Conservation (phyloP, 345 rosid species). For the Microthlaspi erraticum region DNA sequence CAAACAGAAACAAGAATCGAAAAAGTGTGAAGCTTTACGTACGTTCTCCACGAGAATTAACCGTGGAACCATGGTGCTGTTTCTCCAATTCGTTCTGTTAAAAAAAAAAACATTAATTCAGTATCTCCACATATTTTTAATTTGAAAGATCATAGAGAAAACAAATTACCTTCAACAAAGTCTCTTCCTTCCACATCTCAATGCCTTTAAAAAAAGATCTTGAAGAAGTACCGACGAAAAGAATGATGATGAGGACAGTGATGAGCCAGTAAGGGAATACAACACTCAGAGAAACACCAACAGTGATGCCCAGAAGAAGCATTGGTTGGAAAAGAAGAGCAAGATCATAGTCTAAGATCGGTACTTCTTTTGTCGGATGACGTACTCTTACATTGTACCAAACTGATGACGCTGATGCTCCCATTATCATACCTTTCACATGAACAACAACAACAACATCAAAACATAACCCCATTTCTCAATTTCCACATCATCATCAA, state of each 20-base stretch:
- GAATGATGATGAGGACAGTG: constrained; percentile 86
- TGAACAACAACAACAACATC: background rate
- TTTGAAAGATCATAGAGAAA: too few species aligned
- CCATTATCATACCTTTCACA: constrained; percentile 95
- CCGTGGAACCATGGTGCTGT: constrained; percentile 50
- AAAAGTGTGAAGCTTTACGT: constrained; percentile 37
- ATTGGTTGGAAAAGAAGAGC: constrained; percentile 94
- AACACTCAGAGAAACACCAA: constrained; percentile 90
- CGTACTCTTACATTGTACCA: constrained; percentile 89
- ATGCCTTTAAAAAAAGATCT: constrained; percentile 80
- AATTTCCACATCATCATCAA: background rate
- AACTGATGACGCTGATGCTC: constrained; percentile 89
- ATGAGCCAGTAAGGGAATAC: constrained; percentile 97
- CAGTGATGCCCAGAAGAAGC: constrained; percentile 91
- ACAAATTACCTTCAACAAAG: constrained; percentile 67
- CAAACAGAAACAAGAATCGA: background rate
- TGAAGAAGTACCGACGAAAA: constrained; percentile 83
- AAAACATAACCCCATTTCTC: background rate
- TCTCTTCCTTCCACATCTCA: constrained; percentile 94
- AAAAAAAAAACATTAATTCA: background rate
- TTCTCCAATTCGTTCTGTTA: constrained; percentile 68
- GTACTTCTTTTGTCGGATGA: constrained; percentile 87
- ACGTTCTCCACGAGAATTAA: constrained; percentile 88
- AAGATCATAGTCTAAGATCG: constrained; percentile 86
- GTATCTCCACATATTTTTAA: too few species aligned